These are phyloP conservation scores for Neonectria sp. DNA, from an alignment of 2,329 filamentous ascomycete genomes.

Conservation along the genomic window DNA sequence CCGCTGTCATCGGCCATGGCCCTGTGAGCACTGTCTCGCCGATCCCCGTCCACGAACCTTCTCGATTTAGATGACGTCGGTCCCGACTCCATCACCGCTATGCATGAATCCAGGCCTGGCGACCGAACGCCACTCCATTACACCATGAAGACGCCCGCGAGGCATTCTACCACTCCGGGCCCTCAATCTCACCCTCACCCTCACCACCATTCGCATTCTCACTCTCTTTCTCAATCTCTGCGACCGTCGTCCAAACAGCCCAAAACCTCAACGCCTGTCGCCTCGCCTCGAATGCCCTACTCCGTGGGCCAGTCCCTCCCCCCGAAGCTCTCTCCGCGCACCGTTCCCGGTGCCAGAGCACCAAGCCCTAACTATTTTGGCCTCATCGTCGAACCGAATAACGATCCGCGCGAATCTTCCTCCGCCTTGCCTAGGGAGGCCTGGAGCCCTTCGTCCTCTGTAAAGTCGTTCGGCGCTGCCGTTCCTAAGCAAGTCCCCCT, in stretches of 20 bases:
- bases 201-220: slow-evolving; percentile 52
- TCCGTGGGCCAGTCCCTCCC: slow-evolving; percentile 70
- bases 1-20: slow-evolving; percentile 35
- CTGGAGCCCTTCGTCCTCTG: slow-evolving; percentile 81
- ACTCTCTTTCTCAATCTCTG: slow-evolving; percentile 59
- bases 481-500: slow-evolving; percentile 79
- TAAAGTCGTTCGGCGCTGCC: slow-evolving; percentile 78
- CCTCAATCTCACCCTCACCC: slow-evolving; percentile 48
- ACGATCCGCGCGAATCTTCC: slow-evolving; percentile 76
- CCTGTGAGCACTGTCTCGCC: slow-evolving; percentile 40
- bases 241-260: slow-evolving; percentile 56
- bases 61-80: slow-evolving; percentile 46
- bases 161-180: slow-evolving; percentile 53
- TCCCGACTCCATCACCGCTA: slow-evolving; percentile 42
- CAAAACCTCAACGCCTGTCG: slow-evolving; percentile 66
- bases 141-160: slow-evolving; percentile 63
- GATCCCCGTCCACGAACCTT: slow-evolving; percentile 31
- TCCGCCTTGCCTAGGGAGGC: slow-evolving; percentile 76
- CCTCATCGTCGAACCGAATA: slow-evolving; percentile 74
- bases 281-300: slow-evolving; percentile 66
- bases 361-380: slow-evolving; percentile 92
- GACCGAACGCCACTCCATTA: slow-evolving; percentile 57
- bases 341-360: slow-evolving; percentile 57
- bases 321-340: slow-evolving; percentile 64
- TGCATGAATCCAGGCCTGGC: slow-evolving; percentile 53